Percentiles rank a stretch among this genome's conserved stretches.
These are phyloP conservation scores for Vickermania spadyakhi DNA, from an alignment of 208 protist genomes.

Conservation along the genomic window DNA sequence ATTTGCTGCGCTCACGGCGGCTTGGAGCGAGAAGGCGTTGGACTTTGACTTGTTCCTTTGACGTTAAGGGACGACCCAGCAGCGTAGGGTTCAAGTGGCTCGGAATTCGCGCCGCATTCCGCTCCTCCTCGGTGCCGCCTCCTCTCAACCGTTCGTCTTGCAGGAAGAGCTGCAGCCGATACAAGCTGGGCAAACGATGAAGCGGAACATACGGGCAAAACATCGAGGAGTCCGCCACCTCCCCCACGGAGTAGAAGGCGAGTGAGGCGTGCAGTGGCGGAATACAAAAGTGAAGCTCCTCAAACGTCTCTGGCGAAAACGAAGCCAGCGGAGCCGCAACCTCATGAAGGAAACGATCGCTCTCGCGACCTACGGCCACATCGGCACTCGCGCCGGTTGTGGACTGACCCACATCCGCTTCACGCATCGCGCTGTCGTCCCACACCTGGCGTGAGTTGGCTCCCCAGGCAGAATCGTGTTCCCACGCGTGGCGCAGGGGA, in stretches of 20 bases:
- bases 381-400: no score
- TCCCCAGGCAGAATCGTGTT: background rate
- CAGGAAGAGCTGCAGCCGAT: background rate
- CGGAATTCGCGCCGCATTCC: background rate
- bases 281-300: constrained; percentile 6
- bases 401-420: no score
- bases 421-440: no score
- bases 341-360: background rate
- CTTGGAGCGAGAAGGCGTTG: background rate
- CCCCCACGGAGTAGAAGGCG: constrained; percentile 1
- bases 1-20: background rate
- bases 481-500: background rate
- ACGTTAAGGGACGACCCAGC: background rate
- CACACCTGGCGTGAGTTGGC: background rate
- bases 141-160: background rate
- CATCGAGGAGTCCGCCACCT: background rate
- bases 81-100: background rate
- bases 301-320: background rate
- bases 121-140: background rate
- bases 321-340: background rate
- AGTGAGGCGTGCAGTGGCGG: constrained; percentile 20
- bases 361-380: no score
- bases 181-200: background rate
- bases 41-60: background rate
- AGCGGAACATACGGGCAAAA: background rate